Base-by-base conservation (phyloP, 1,284 basidiomycete genomes). In the Flammula alnicola region DNA sequence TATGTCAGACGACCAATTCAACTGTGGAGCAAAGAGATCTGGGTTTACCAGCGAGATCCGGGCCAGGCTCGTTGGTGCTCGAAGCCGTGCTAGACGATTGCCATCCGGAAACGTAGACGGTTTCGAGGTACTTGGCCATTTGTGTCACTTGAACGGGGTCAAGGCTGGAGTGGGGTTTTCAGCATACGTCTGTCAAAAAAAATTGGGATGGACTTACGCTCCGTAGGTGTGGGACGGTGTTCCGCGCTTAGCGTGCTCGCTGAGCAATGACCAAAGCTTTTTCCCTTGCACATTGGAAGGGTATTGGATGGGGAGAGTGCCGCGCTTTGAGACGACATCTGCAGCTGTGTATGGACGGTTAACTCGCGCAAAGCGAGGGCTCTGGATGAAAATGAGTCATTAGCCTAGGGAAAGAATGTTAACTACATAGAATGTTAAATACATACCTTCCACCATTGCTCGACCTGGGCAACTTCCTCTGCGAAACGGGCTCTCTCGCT, bases 51-150 rank as follows among this genome's bases (percentile, higher is more conserved):
- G 84, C 96, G 66, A 99, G 91, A 80, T 99, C 97, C 12, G 96
- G 96, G 37, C 96, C 96, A 20, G 96, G 95, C 70, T 99, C 96
- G 63, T 98, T 91, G 36, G 88, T 90, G 66, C 86, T 91, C 1
- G 91, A 91, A 22, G 92, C 92, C 3, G 94, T 98, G 59, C 94
- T 97, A 12, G 91, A 94, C 11, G 88, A 91, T 62, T 93, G 93
- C 95, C 96, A 99, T 7, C 96, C 96, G 10, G 95, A 98, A 43
- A 99, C 93, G 68, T 99, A 99, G 58, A 99, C 91, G 3, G 95
- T 96, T 73, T 99, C 96, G 61, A 98, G 88, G 71, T 97, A 91
- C 69, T 96, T 96, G 26, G 95, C 95, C 96, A 99, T 99, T 73
- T 99, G 96, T 0, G 95, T 94, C 59, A 95, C 81, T 75, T 99